Percentiles rank a stretch among this genome's conserved stretches.
Evolutionary conservation across 2,329 filamentous ascomycete genomes (phyloP).

Genomic region (Ophiostoma ulmi): DNA sequence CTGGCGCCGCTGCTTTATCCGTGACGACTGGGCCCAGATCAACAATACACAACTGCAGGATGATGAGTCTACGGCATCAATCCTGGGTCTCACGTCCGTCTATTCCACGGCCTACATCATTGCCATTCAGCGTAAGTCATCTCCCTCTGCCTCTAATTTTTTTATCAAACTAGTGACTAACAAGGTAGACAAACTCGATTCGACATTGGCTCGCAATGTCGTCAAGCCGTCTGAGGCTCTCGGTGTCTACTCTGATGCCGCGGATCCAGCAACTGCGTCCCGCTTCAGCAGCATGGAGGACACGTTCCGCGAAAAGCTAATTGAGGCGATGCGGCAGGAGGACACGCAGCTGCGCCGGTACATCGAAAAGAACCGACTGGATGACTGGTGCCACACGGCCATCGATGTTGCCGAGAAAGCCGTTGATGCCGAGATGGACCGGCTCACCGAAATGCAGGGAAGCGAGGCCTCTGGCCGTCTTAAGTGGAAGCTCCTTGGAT

Average conservation of each 20-base stretch:
- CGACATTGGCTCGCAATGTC: constrained; percentile 39
- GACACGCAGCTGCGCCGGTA: constrained; percentile 60
- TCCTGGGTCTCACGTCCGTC: constrained; percentile 60
- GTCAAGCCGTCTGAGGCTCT: constrained; percentile 50
- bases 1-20: constrained; percentile 81
- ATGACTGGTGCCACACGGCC: constrained; percentile 53
- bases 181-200: constrained; percentile 26
- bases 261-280: constrained; percentile 43
- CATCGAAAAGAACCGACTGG: constrained; percentile 63
- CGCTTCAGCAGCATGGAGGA: constrained; percentile 57
- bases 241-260: constrained; percentile 56
- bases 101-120: constrained; percentile 63
- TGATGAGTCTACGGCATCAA: constrained; percentile 60
- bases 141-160: constrained; percentile 32
- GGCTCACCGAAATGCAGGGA: constrained; percentile 24
- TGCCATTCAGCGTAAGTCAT: constrained; percentile 56
- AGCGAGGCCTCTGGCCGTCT: constrained; percentile 7
- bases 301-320: constrained; percentile 60
- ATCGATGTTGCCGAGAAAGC: constrained; percentile 32
- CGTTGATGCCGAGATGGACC: constrained; percentile 29
- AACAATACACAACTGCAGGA: constrained; percentile 72
- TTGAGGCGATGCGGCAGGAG: constrained; percentile 68
- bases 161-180: constrained; percentile 31
- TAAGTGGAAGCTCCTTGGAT: constrained; percentile 22
- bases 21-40: constrained; percentile 77